phyloP scores from a whole-genome alignment of 2,329 filamentous ascomycete genomes.

The Aspergillus hiratsukae region DNA sequence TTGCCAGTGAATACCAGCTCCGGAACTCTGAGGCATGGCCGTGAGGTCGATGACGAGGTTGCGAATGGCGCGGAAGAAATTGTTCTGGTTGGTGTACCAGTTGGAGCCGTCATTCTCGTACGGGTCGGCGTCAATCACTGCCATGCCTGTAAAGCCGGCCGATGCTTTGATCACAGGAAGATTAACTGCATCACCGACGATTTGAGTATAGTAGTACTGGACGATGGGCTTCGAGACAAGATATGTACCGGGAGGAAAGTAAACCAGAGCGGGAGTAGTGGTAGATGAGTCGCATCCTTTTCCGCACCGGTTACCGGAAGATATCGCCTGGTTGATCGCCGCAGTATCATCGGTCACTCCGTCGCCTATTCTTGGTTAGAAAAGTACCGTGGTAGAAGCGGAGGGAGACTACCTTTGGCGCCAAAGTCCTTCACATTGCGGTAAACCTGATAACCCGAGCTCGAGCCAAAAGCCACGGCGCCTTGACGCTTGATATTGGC shows the following conservation, averaged over 20 bases:
- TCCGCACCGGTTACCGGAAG: conserved; percentile 74
- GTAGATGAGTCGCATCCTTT: conserved; percentile 78
- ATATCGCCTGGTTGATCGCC: conserved; percentile 81
- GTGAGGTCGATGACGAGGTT: conserved; percentile 78
- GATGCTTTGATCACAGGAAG: conserved; percentile 72
- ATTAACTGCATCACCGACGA: conserved; percentile 73
- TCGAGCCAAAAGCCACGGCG: conserved; percentile 57
- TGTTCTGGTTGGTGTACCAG: conserved; percentile 76
- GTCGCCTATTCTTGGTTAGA: conserved; percentile 47
- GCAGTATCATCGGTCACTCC: conserved; percentile 75
- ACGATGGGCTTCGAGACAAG: conserved; percentile 72
- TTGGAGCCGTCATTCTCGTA: conserved; percentile 66
- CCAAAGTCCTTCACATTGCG: conserved; percentile 75
- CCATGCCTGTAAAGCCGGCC: conserved; percentile 73
- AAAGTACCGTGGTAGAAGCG: conserved; percentile 4
- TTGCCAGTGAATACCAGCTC: conserved; percentile 78
- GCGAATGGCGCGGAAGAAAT: conserved; percentile 78
- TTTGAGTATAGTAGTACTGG: conserved; percentile 89
- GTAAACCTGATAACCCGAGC: conserved; percentile 62
- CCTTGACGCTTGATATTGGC: conserved; percentile 66
- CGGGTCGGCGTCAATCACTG: conserved; percentile 81
- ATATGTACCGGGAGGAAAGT: conserved; percentile 88
- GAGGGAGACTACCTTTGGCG: conserved; percentile 56
- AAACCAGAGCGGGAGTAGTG: conserved; percentile 77
- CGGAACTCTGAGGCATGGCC: conserved; percentile 55